Base-by-base conservation (phyloP, 176 grass and related monocot genomes). In the Raddia guianensis region DNA sequence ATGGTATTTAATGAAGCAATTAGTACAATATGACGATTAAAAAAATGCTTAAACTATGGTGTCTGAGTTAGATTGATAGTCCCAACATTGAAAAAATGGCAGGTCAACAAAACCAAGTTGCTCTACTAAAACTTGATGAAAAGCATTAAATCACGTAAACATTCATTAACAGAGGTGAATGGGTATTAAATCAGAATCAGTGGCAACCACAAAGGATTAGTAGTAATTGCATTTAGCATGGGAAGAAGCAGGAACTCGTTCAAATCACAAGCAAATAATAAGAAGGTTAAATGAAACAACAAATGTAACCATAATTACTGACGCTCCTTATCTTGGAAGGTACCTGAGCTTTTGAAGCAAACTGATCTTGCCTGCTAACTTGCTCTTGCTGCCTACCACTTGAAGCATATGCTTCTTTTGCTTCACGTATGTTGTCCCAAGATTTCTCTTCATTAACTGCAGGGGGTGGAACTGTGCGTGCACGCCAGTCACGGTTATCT, bases 401-500 rank as follows among this genome's bases (percentile, higher is more conserved):
- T 67, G 91, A 93, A 82, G 16, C 72, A 67, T 70, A 84, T 73
- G 81, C 65, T 76, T 83, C 91, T 77, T 94, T 97, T 82, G 72
- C 75, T 64, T 99, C 96, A 63, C 88, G 84, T 61, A 93, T 81
- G 50, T 88, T 86, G 74, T 93, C 93, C 97, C 97, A 99, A 11
- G 96, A 93, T 77, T 91, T 90, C 79, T 93, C 93, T 62, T 95
- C 93, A 63, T 44, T 70, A n/a, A 76, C 73, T 20, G 77, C 21
- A 16, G 86, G 68, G 19, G 70, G 59, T 76, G 84, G 89, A 60
- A 68, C 84, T 56, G 88, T 80, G 32, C 90, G 92, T 68, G 82
- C 82, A 77, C 88, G 96, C 96, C 96, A 99, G 72, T 95, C 92
- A 88, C 93, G 90, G 48, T 74, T 90, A 47, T 99, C 96, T 64